Percentiles rank a stretch among this genome's conserved stretches.
These are phyloP conservation scores for Salix udensis DNA, from an alignment of 345 rosid species.

Conservation along the genomic window DNA sequence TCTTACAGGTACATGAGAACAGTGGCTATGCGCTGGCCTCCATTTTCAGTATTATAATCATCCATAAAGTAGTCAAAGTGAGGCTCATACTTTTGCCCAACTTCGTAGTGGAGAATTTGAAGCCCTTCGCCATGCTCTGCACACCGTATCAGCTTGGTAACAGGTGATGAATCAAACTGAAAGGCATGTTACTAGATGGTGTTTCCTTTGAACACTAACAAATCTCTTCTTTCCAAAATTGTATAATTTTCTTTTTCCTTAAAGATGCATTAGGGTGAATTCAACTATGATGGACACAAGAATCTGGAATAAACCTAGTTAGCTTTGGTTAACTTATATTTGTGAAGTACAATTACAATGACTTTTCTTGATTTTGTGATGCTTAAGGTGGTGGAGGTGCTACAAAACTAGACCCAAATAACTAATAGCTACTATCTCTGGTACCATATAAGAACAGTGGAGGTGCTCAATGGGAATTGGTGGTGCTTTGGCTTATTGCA, in stretches of 20 bases:
- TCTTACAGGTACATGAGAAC: conserved; percentile 95
- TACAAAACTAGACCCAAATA: not conserved
- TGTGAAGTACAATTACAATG: not conserved
- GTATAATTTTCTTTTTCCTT: not conserved
- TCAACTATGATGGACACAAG: not conserved
- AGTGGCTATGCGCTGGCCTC: conserved; percentile 95
- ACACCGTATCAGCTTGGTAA: conserved; percentile 12
- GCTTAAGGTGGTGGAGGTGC: not conserved
- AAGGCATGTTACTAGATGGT: not conserved
- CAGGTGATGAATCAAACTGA: not conserved
- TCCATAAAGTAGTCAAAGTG: conserved; percentile 90
- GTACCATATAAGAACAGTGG: not conserved
- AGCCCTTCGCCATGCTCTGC: conserved; percentile 96
- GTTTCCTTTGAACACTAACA: not conserved
- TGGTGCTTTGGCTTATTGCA: not conserved
- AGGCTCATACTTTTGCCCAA: conserved; percentile 91
- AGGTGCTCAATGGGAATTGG: not conserved
- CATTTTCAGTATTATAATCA: conserved; percentile 77
- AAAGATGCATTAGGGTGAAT: not conserved
- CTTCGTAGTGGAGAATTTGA: conserved; percentile 90
- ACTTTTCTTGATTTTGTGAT: not conserved
- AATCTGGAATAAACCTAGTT: not conserved
- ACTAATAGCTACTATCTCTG: not conserved
- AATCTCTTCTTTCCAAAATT: not conserved
- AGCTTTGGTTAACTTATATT: not conserved